A percentile compares a stretch with the other conserved stretches of the same genome.
Evolutionary conservation across 2,329 filamentous ascomycete genomes (phyloP).

Genomic region (Fusarium longipes): DNA sequence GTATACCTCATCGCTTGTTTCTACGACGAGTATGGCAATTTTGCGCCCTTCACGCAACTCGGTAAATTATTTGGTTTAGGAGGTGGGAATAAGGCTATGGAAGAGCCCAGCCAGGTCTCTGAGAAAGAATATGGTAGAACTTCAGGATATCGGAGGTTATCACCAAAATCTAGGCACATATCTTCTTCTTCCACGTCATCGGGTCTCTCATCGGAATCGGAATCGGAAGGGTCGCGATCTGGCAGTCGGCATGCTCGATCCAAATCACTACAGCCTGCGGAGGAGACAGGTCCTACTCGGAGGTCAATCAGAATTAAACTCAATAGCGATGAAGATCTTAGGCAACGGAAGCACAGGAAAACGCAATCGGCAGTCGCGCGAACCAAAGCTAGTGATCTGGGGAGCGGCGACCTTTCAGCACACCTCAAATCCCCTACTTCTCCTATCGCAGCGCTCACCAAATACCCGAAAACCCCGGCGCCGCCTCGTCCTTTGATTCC

Average conservation of each 20-base stretch:
- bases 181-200: conserved; percentile 65
- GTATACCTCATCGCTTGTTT: conserved; percentile 86
- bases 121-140: conserved; percentile 48
- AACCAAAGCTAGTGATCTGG: conserved; percentile 56
- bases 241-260: conserved; percentile 68
- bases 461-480: conserved; percentile 89
- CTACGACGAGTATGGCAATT: conserved; percentile 81
- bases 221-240: conserved; percentile 63
- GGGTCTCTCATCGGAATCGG: conserved; percentile 76
- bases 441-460: conserved; percentile 79
- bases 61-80: conserved; percentile 69
- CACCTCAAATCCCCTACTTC: conserved; percentile 95
- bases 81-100: conserved; percentile 57
- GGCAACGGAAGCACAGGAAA: conserved; percentile 78
- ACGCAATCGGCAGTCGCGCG: conserved; percentile 61
- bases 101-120: conserved; percentile 40
- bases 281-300: conserved; percentile 73
- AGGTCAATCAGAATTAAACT: conserved; percentile 92
- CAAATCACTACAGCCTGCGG: conserved; percentile 67
- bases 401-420: conserved; percentile 69
- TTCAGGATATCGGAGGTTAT: conserved; percentile 46
- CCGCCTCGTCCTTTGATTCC: conserved; percentile 92
- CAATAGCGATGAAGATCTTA: conserved; percentile 79
- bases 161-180: conserved; percentile 44
- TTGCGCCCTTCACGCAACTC: conserved; percentile 81